phyloP scores from a whole-genome alignment of 495 filamentous ascomycete genomes.

The Tuber microsphaerosporum region DNA sequence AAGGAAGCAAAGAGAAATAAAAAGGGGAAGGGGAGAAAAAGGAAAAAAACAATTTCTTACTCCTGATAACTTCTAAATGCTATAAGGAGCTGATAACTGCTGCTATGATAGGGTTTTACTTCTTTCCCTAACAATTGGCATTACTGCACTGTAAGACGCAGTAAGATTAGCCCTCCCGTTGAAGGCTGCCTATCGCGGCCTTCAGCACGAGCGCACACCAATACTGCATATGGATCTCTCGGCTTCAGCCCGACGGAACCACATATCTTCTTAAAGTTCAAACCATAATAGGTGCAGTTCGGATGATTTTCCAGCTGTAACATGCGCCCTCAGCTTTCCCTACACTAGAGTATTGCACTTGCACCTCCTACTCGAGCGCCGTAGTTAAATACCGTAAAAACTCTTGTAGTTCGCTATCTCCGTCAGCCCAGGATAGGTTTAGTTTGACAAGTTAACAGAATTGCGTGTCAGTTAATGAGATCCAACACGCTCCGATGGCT shows the following conservation, averaged over 20 bases:
- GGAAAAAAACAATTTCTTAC: background rate
- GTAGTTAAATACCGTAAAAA: too few species aligned
- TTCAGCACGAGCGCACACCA: background rate
- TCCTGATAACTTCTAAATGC: background rate
- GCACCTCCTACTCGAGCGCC: background rate
- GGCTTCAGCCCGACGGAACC: background rate
- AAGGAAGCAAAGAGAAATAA: background rate
- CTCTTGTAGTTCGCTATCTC: too few species aligned
- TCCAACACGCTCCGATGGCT: too few species aligned
- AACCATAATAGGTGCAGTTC: background rate
- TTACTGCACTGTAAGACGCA: background rate
- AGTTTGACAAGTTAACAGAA: too few species aligned
- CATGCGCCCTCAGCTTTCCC: too few species aligned
- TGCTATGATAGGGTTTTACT: background rate
- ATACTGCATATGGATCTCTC: background rate
- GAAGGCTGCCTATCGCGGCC: background rate
- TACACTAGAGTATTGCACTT: background rate
- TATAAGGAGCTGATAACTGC: background rate
- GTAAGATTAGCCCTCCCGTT: background rate
- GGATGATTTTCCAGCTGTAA: background rate
- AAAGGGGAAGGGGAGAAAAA: background rate
- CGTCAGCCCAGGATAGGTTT: too few species aligned
- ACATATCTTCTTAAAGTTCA: background rate
- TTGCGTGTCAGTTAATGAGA: too few species aligned
- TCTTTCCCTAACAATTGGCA: background rate